Conservation (phyloP, 768 basidiomycete species). For the Psilocybe tampanensis region DNA sequence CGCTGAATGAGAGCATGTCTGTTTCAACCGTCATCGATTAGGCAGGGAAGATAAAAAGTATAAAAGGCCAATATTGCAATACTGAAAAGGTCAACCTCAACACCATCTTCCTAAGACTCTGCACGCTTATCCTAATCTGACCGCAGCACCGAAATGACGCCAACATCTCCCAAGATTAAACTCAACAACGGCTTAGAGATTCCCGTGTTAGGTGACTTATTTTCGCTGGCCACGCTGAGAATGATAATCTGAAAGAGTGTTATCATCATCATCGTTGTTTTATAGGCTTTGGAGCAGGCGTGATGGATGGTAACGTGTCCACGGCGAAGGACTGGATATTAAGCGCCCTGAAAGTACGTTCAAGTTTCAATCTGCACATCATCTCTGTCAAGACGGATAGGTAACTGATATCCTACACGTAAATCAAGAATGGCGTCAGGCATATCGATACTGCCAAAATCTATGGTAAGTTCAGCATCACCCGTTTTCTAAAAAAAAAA, state of each 20-base stretch:
- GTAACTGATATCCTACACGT: conserved; percentile 11
- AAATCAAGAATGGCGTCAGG: conserved; percentile 41
- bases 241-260: too few species aligned
- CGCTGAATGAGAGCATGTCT: too few species aligned
- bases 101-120: too few species aligned
- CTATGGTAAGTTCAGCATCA: conserved; percentile 33
- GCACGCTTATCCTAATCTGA: too few species aligned
- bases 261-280: neutral
- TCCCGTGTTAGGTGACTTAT: conserved; percentile 32
- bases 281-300: conserved; percentile 44
- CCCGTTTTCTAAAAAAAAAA: too few species aligned
- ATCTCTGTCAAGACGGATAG: neutral
- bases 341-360: conserved; percentile 39
- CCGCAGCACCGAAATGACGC: neutral
- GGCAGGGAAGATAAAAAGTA: too few species aligned
- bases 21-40: too few species aligned
- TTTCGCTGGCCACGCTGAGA: too few species aligned
- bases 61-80: too few species aligned
- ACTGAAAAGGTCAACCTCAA: too few species aligned
- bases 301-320: conserved; percentile 33
- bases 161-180: conserved; percentile 8
- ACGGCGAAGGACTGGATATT: conserved; percentile 42
- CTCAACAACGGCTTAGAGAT: conserved; percentile 36
- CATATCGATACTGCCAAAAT: conserved; percentile 42
- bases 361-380: neutral